phyloP scores from a whole-genome alignment of 495 filamentous ascomycete species.

The Penicillium taxi region DNA sequence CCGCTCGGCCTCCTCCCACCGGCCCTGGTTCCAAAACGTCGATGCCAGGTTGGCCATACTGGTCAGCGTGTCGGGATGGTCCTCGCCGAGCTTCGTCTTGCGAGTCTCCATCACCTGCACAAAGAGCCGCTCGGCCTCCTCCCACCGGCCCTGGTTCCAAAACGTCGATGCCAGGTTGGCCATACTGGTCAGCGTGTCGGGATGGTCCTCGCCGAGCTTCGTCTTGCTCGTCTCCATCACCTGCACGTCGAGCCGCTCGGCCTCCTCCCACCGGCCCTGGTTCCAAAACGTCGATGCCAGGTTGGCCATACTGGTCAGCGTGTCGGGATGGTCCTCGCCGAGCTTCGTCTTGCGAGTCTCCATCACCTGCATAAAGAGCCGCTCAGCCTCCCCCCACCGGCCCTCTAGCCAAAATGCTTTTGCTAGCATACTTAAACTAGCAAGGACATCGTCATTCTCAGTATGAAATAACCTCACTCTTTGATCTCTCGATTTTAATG shows the following conservation, averaged over 20 bases:
- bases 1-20: neutral
- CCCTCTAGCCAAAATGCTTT: neutral
- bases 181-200: neutral
- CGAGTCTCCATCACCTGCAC: neutral
- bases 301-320: neutral
- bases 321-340: neutral
- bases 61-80: neutral
- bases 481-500: neutral
- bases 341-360: neutral
- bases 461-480: neutral
- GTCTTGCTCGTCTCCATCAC: neutral
- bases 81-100: neutral
- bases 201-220: conserved; percentile 1
- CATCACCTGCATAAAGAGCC: neutral
- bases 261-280: conserved; percentile 1
- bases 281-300: neutral
- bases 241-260: neutral
- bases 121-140: neutral
- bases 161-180: neutral
- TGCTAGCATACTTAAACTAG: neutral
- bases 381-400: neutral
- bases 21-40: neutral
- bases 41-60: neutral
- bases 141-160: neutral
- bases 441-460: neutral